Evolutionary conservation across 192 early-diverging fungal species (phyloP), one percentile per base, ranked within the genome.

Genomic region (Linderina pennispora): DNA sequence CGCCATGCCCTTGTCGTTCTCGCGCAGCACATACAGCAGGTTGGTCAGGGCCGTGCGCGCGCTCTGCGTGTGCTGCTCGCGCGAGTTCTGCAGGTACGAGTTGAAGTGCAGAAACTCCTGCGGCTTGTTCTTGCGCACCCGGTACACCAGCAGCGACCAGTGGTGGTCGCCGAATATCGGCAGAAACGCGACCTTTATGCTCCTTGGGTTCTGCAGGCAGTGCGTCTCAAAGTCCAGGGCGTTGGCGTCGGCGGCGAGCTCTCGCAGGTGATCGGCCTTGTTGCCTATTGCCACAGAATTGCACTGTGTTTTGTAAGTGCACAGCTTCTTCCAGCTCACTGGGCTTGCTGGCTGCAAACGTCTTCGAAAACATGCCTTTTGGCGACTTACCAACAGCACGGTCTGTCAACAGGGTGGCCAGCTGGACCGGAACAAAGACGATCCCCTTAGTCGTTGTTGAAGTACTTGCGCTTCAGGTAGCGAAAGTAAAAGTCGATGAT

Each of bases 91-190:
- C 8, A 70, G 40, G n/a, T 70, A 56, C 13, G 66, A 70, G 45
- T 70, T 70, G 36, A 70, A 70, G 52, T 70, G 66, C 32, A 70
- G 50, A 33, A 70, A 70, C 48, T 70, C 66, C 7, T 58, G 66
- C n/a, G 61, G 33, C 13, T 36, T 36, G 42, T 49, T 41, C 19
- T 48, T 50, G 10, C 42, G 49, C 39, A 45, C 43, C 11, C 59
- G 59, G 40, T 70, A 70, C 4, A 70, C 66, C 11, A 70, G 48
- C 0, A 70, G 51, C 6, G 66, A 70, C 66, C 66, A 70, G 43
- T 70, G 66, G 3, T 55, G 55, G 59, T 70, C 66, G 11, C 66
- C 66, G 20, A 70, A 70, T 34, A 70, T 70, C 14, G 66, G 66
- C 9, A 70, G 32, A 28, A 70, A 62, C n/a, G 66, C 66, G 1